Base-by-base conservation (phyloP, 306 rosid genomes). In the Vigna unguiculata region DNA sequence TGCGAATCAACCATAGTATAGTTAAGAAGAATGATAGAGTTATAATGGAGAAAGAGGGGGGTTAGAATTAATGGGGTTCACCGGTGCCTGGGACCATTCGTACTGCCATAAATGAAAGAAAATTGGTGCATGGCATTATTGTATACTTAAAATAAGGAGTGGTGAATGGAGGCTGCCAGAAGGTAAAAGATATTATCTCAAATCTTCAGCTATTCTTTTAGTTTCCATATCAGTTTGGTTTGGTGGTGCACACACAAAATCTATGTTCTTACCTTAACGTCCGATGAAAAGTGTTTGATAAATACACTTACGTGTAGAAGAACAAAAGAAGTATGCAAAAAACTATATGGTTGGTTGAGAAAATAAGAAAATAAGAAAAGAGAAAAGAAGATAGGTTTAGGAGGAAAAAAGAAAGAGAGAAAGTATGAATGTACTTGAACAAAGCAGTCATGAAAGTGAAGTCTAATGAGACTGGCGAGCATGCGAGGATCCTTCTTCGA, bases 371-470 rank as follows among this genome's bases (percentile, higher is more conserved):
- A 36, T 36, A 6, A 6, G 40, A 36, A 36, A 36, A 36, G 8
- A 46, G 54, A 16, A 16, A 48, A 48, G 9, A 48, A 40, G 45
- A 40, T 2, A 40, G 10, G 45, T 9, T 40, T 9, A 40, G 45
- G 4, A 40, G 45, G 3, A 40, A 9, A 2, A 40, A 13, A 40
- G 7, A 40, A 2, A 40, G 11, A 38, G 9, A 8, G 9, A 8
- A 36, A 38, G 48, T 6, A 6, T 0, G 40, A 6, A 34, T 34
- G 40, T 60, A 88, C 91, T 17, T 79, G 81, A 60, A 88, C 89
- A 17, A 88, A 88, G 68, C 91, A 87, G 8, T 87, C 91, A 41
- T 87, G 91, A 53, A 87, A 87, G 52, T 82, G 87, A 66, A 87
- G 82, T 79, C 91, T 77, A 15, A 67, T 0, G 72, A 87, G 78